A percentile compares a stretch with the other conserved stretches of the same genome.
Conservation (phyloP, 2,329 filamentous ascomycete species). For the Daldinia sp. region DNA sequence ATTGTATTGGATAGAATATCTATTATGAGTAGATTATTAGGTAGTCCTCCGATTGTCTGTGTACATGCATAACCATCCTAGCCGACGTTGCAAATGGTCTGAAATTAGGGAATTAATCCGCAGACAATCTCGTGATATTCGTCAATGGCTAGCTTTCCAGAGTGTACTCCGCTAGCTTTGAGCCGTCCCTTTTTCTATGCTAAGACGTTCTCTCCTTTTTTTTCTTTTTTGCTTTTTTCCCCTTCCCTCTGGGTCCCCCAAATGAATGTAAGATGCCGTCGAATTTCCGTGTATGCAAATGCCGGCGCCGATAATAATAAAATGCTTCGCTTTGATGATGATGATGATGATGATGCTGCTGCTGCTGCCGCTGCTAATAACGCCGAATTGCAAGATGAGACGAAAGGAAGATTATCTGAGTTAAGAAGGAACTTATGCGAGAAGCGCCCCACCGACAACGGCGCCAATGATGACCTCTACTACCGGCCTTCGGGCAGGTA, state of each 20-base stretch:
- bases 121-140: constrained; percentile 20
- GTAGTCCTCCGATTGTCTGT: background rate
- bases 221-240: background rate
- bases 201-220: background rate
- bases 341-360: background rate
- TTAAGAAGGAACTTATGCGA: constrained; percentile 19
- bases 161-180: background rate
- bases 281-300: constrained; percentile 32
- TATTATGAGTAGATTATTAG: background rate
- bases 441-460: constrained; percentile 40
- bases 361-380: constrained; percentile 23
- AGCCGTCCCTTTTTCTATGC: constrained; percentile 34
- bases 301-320: constrained; percentile 24
- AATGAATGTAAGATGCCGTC: constrained; percentile 43
- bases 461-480: constrained; percentile 40
- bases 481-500: constrained; percentile 21
- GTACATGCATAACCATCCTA: background rate
- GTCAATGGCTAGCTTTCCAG: constrained; percentile 5
- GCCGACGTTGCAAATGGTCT: background rate
- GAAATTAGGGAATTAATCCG: background rate
- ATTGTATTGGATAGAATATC: constrained; percentile 1
- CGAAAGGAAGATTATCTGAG: constrained; percentile 3
- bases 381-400: constrained; percentile 15
- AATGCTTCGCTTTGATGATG: constrained; percentile 23
- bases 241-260: constrained; percentile 13